Evolutionary conservation across 805 yeast genomes (phyloP), one percentile per base, ranked within the genome.

Genomic region (Candida maris): DNA sequence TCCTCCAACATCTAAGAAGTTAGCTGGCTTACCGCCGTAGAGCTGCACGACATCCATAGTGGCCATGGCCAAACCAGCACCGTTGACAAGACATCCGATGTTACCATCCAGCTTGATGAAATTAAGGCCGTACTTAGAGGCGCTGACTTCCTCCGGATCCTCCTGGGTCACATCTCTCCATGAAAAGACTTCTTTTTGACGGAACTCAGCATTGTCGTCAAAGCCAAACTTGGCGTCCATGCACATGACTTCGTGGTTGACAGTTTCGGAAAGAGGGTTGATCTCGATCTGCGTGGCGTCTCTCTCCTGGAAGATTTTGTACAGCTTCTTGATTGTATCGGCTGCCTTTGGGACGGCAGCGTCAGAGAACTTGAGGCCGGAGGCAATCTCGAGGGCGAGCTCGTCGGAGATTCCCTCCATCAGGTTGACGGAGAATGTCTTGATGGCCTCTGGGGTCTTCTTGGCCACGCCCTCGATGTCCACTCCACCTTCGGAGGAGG

Each of bases 31-130:
- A 66, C 99, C 99, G 59, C 97, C 97, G 72, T 88, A 85, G 57
- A 93, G 79, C 73, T 93, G 88, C 73, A 93, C 87, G 64, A 94
- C 94, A 69, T 93, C 99, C 97, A 93, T 89, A 50, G 99, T 93
- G 55, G 99, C 99, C 99, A 93, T 93, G 57, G 99, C 99, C 63
- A 93, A 78, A 67, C 99, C 99, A 41, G 99, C 99, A 74, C 99
- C 99, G 68, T 93, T 93, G 64, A 93, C 99, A 46, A 93, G 75
- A 74, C 96, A 91, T 56, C 98, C 99, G 61, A 93, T 91, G 76
- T 88, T 86, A 68, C 99, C 99, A 61, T 91, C 94, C 62, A 93
- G 81, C 73, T 93, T 93, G 73, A 93, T 94, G 67, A 91, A 93
- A 74, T 93, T 93, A 59, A 93, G 78, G 56, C 88, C 93, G 59